Evolutionary conservation across 129 eudicot species (phyloP).

Genomic region (Helichrysum umbraculigerum): DNA sequence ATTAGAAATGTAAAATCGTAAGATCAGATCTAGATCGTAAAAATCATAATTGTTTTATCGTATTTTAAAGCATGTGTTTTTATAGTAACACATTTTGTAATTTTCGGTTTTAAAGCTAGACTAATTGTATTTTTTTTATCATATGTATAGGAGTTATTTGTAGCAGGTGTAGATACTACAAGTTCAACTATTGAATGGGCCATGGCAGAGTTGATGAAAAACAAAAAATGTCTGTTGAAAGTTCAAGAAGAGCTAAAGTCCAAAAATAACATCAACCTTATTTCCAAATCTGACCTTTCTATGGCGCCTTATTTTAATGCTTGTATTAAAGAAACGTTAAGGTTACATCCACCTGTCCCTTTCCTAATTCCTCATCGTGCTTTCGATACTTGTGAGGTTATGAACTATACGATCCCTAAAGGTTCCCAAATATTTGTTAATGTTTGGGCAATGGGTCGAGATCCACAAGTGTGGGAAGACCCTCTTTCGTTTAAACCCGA

Average conservation of each 20-base stretch:
- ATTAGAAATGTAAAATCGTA: no score
- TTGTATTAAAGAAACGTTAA: conserved; percentile 35
- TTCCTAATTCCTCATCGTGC: conserved; percentile 30
- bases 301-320: conserved; percentile 28
- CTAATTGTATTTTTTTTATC: neutral
- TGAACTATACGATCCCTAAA: conserved; percentile 36
- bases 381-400: conserved; percentile 27
- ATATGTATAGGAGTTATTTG: conserved; percentile 30
- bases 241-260: conserved; percentile 27
- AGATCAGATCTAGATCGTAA: no score
- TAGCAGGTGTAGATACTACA: conserved; percentile 37
- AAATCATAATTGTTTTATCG: no score
- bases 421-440: conserved; percentile 27
- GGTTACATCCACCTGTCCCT: conserved; percentile 34
- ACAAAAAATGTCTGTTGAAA: conserved; percentile 24
- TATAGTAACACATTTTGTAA: no score
- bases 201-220: conserved; percentile 36
- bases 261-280: neutral
- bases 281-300: neutral
- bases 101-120: no score
- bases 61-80: no score
- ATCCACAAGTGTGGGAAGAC: conserved; percentile 37
- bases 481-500: conserved; percentile 32
- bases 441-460: conserved; percentile 42
- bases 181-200: conserved; percentile 38